Percentiles rank a stretch among this genome's conserved stretches.
Evolutionary conservation across 1,284 basidiomycete species (phyloP).

Genomic region (Paramarasmius palmivorus): DNA sequence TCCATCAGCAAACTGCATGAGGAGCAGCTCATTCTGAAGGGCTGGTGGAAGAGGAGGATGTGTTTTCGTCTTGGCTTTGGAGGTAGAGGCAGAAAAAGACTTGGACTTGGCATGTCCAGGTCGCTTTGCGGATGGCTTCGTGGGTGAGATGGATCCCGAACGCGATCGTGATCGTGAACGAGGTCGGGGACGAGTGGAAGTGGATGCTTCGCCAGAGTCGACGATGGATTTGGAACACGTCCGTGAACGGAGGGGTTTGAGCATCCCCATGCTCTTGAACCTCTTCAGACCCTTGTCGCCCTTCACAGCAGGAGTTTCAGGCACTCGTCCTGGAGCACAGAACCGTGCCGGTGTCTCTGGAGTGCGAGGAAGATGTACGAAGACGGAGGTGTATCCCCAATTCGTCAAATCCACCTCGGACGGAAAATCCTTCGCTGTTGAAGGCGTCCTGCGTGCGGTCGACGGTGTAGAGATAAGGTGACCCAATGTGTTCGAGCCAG

Average conservation of each 20-base stretch:
- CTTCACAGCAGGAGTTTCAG: not conserved
- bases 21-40: slow-evolving; percentile 59
- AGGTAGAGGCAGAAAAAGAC: slow-evolving; percentile 23
- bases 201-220: slow-evolving; percentile 16
- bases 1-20: slow-evolving; percentile 68
- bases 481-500: slow-evolving; percentile 17
- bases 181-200: slow-evolving; percentile 17
- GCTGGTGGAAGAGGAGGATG: slow-evolving; percentile 41
- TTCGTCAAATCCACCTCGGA: slow-evolving; percentile 54
- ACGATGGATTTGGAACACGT: not conserved
- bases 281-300: slow-evolving; percentile 8
- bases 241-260: slow-evolving; percentile 5
- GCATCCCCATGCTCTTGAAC: slow-evolving; percentile 10
- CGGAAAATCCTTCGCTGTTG: not conserved
- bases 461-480: slow-evolving; percentile 13
- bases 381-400: slow-evolving; percentile 66
- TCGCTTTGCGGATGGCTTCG: slow-evolving; percentile 2
- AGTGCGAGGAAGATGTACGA: slow-evolving; percentile 59
- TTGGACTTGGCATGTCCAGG: slow-evolving; percentile 4
- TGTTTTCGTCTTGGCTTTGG: slow-evolving; percentile 33
- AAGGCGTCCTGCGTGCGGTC: slow-evolving; percentile 27
- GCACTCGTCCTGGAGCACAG: slow-evolving; percentile 13
- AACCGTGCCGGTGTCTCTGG: slow-evolving; percentile 39
- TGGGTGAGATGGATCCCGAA: not conserved
- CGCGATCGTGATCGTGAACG: slow-evolving; percentile 4